A percentile compares a stretch with the other conserved stretches of the same genome.
Evolutionary conservation across 1,284 basidiomycete genomes (phyloP).

Genomic region (Microbotryomycetes sp.): DNA sequence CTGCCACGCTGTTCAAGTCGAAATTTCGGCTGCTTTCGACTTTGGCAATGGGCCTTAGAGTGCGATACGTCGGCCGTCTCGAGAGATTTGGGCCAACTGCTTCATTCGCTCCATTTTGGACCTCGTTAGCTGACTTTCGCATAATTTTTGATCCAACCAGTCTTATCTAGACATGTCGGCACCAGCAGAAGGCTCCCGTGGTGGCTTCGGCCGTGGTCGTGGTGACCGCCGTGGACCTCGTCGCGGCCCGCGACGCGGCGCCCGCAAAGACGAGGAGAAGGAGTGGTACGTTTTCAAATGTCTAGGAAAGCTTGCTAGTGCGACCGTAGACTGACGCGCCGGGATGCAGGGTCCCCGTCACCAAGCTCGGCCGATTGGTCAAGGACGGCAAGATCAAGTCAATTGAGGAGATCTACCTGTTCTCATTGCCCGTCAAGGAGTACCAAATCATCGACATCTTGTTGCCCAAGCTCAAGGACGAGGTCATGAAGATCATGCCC

Average conservation of each 20-base stretch:
- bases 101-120: no score
- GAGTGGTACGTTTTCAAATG: conserved; percentile 69
- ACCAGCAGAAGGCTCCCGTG: conserved; percentile 37
- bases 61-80: no score
- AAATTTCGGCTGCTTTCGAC: no score
- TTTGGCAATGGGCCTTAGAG: no score
- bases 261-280: conserved; percentile 98
- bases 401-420: conserved; percentile 99
- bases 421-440: conserved; percentile 98
- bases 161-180: conserved; percentile 8
- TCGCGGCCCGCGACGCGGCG: conserved; percentile 86
- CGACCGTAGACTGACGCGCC: not conserved
- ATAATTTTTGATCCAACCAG: no score
- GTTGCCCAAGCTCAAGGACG: conserved; percentile 96
- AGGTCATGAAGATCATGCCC: conserved; percentile 99
- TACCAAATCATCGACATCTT: conserved; percentile 97
- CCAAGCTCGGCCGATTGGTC: conserved; percentile 97
- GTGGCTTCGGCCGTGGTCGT: conserved; percentile 65
- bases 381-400: conserved; percentile 99
- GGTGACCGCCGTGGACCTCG: conserved; percentile 69
- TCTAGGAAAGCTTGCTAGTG: not conserved
- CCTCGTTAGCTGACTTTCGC: no score
- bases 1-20: no score
- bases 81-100: no score
- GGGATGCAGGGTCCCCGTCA: conserved; percentile 84